These are phyloP conservation scores for Tulasnella sp. DNA, from an alignment of 768 basidiomycete species.

Conservation along the genomic window DNA sequence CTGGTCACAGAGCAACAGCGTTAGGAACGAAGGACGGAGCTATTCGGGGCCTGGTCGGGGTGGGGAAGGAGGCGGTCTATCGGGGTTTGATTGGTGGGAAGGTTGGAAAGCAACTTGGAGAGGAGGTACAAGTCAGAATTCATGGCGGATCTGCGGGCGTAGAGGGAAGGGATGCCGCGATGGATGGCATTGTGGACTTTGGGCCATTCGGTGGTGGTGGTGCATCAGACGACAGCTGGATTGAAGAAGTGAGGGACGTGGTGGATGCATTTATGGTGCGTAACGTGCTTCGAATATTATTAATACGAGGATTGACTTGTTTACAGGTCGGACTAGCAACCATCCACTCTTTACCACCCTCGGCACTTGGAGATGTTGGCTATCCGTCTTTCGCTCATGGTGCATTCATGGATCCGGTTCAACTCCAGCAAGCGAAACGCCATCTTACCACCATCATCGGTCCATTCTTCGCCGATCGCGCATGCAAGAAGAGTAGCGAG, in stretches of 20 bases:
- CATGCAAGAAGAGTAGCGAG: not conserved
- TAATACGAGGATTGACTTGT: not conserved
- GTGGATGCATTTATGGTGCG: slow-evolving; percentile 4
- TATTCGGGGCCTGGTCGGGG: slow-evolving; percentile 71
- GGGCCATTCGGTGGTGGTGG: not conserved
- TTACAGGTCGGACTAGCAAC: slow-evolving; percentile 1
- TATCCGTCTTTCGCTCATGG: not conserved
- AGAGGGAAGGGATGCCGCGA: not conserved
- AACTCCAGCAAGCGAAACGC: not conserved
- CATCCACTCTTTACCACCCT: not conserved
- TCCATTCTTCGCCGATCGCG: slow-evolving; percentile 3
- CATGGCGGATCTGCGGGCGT: not conserved
- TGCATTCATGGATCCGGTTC: not conserved
- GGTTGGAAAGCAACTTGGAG: slow-evolving; percentile 60
- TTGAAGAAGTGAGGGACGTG: slow-evolving; percentile 1
- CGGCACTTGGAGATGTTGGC: not conserved
- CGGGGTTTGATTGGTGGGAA: slow-evolving; percentile 75
- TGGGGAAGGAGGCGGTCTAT: slow-evolving; percentile 74
- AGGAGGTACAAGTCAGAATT: slow-evolving; percentile 33
- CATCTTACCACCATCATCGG: not conserved
- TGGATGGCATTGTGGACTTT: not conserved
- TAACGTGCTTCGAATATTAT: not conserved
- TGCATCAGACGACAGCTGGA: not conserved
- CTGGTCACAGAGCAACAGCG: slow-evolving; percentile 25
- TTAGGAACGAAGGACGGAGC: slow-evolving; percentile 83